These are phyloP conservation scores for Castanospermum australe DNA, from an alignment of 306 rosid species.

Conservation along the genomic window DNA sequence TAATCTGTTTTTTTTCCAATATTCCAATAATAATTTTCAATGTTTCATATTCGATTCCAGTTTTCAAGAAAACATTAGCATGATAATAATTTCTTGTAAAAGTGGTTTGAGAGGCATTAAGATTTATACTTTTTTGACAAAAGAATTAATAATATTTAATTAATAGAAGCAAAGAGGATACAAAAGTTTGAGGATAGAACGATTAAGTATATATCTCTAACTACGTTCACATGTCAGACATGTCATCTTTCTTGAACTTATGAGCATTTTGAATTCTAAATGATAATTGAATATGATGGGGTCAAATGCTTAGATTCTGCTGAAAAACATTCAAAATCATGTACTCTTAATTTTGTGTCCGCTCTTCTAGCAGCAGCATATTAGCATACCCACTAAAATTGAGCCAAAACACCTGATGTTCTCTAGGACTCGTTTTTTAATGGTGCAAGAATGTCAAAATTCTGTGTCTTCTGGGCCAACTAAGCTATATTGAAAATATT, in stretches of 20 bases:
- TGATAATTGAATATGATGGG: conserved; percentile 24
- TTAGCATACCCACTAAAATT: too few relatives aligned
- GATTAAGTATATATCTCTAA: background rate
- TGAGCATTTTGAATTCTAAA: conserved; percentile 28
- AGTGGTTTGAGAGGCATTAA: background rate
- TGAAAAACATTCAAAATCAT: too few relatives aligned
- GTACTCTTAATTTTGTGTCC: too few relatives aligned
- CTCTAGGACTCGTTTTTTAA: background rate
- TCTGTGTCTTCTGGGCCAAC: background rate
- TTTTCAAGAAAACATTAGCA: background rate
- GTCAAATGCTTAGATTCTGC: conserved; percentile 7
- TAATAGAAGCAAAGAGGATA: background rate
- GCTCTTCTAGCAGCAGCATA: too few relatives aligned
- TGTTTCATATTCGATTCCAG: background rate
- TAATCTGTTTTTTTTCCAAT: background rate
- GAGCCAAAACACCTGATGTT: too few relatives aligned
- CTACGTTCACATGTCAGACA: background rate
- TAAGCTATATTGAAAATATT: background rate
- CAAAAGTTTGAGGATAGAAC: background rate
- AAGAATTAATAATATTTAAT: background rate
- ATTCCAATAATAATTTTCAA: background rate
- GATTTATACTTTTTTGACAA: background rate
- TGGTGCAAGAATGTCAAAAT: background rate
- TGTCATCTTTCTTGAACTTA: background rate
- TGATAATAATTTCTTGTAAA: background rate